Base-by-base conservation (phyloP, 768 basidiomycete species). In the Dentipellis fragilis region DNA sequence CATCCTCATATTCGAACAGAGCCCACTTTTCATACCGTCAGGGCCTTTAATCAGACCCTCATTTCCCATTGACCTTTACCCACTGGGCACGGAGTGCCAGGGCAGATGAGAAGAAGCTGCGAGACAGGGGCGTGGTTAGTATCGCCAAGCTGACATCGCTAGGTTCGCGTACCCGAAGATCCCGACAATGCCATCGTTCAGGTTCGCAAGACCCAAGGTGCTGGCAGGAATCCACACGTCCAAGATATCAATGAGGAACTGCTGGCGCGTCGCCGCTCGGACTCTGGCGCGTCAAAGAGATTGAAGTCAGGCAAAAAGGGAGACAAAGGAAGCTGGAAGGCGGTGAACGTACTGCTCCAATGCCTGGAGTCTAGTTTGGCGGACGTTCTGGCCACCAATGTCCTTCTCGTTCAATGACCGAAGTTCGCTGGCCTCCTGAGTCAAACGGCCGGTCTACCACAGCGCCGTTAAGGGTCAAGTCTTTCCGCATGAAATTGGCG, bases 161-260 rank as follows among this genome's bases (percentile, higher is more conserved):
- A 68, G 65, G 49, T 58, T 10, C 16, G 71, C 80, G 64, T 58
- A 95, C 91, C 95, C 96, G 59, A 89, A 77, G 56, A 89, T 74
- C 54, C 96, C 95, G 29, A 95, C 71, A 17, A 81, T 65, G 22
- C 95, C 94, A 58, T 98, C 96, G 65, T 87, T 91, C 60, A 94
- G 63, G 61, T 80, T 78, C 59, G 84, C 76, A 52, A 89, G 72
- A 14, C 87, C 89, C 40, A 93, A 77, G 56, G 80, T 86, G 17
- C 85, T 84, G 7, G 92, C 88, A 5, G 96, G 96, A 63, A 94
- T 83, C 84, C 87, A 94, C 57, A 93, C 69, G 67, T 99, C 96
- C 56, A 93, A 74, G 17, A 81, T 65, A 68, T 99, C 96, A 57
- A 89, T 83, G 54, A 86, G 71, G 62, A 98, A 80, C 69, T 98